Base-by-base conservation (phyloP, 176 grass and related monocot species). In the Cenchrus purpureus region DNA sequence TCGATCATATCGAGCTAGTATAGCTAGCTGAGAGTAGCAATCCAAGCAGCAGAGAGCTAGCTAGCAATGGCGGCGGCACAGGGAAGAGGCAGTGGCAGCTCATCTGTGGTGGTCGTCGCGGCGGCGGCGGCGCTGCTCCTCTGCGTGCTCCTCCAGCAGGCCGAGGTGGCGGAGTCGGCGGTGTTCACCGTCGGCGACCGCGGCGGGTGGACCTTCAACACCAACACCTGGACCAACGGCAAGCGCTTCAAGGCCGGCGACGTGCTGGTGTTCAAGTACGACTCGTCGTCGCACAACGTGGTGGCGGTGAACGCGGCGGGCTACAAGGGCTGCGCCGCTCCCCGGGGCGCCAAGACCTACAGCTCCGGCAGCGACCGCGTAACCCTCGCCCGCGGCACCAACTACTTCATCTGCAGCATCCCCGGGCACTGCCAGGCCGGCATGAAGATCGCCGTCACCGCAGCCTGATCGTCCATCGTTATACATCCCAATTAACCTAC, bases 191-290 rank as follows among this genome's bases (percentile, higher is more conserved):
- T 95, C 25, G 93, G 93, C 42, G 93, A 89, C 80, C 17, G 86
- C 19, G 20, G 82, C 19, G 83, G 91, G 5, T 95, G 93, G 93
- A 82, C 46, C 50, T 85, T 91, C 83, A 81, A 72, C 77, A 12
- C 61, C 56, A 76, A 68, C 34, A 57, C 17, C 45, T 95, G 93
- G 93, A 58, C 86, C 31, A 76, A 44, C 32, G 93, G 93, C 68
- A 95, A 92, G 91, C 83, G 71, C 72, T 95, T 95, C 85, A 92
- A 74, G 76, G 85, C 88, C 4, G 90, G 93, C 6, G 93, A 95
- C 42, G 79, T 25, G 25, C 25, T 25, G 25, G 79, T 79, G 79
- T 90, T 90, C 74, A 90, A 87, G 67, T 90, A 90, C 67, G 84
- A 68, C 74, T 43, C 60, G 31, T n/a, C 74, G 67, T 51, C 79